Percentiles rank a stretch among this genome's conserved stretches.
phyloP scores from a whole-genome alignment of 176 grass and related monocot genomes.

The Typha latifolia region DNA sequence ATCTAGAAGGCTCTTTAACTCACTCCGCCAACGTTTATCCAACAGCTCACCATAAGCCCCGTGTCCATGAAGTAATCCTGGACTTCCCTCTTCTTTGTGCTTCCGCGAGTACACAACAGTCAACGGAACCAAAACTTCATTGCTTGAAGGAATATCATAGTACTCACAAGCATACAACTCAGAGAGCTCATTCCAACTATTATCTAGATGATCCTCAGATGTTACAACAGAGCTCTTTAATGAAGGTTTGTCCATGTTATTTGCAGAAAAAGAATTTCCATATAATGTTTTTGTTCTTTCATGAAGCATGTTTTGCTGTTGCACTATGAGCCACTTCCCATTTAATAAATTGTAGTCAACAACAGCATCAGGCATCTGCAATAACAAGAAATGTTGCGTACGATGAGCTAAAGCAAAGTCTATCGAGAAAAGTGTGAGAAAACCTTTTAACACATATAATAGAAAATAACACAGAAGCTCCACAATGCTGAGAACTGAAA shows the following conservation, averaged over 20 bases:
- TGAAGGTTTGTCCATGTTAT: constrained; percentile 22
- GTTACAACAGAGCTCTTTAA: constrained; percentile 25
- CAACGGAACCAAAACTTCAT: constrained; percentile 54
- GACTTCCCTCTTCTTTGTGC: constrained; percentile 69
- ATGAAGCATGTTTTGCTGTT: constrained; percentile 90
- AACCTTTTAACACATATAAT: too few species aligned
- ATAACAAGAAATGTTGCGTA: background rate
- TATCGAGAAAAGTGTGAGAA: too few species aligned
- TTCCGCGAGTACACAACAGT: constrained; percentile 73
- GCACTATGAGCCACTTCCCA: constrained; percentile 77
- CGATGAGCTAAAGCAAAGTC: background rate
- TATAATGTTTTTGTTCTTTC: constrained; percentile 74
- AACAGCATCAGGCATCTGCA: constrained; percentile 93
- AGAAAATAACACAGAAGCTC: too few species aligned
- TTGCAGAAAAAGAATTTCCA: constrained; percentile 46
- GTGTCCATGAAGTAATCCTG: constrained; percentile 86
- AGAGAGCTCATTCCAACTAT: constrained; percentile 71
- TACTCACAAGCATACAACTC: constrained; percentile 89
- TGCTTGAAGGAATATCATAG: constrained; percentile 69
- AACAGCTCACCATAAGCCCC: constrained; percentile 93
- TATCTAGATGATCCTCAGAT: constrained; percentile 35
- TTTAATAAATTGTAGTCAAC: constrained; percentile 85
- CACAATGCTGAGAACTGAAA: too few species aligned
- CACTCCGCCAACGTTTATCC: constrained; percentile 78
- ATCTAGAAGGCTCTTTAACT: constrained; percentile 86